These are phyloP conservation scores for Rutstroemia sp. DNA, from an alignment of 2,329 filamentous ascomycete genomes.

Conservation along the genomic window DNA sequence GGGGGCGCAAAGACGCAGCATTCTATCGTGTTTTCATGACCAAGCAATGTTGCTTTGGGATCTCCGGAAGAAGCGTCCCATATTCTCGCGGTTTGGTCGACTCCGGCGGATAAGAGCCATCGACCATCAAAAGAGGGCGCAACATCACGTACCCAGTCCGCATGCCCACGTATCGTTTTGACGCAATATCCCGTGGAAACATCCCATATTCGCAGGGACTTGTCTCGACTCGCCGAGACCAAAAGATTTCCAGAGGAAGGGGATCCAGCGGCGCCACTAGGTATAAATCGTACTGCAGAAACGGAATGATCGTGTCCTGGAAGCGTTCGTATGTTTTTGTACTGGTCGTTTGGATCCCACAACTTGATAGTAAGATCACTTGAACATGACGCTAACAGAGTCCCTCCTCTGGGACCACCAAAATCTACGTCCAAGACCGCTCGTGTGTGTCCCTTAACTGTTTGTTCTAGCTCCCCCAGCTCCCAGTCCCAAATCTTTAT, in stretches of 20 bases:
- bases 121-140: conserved; percentile 74
- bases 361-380: conserved; percentile 90
- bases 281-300: conserved; percentile 81
- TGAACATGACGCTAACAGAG: conserved; percentile 61
- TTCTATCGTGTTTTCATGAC: conserved; percentile 80
- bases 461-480: conserved; percentile 80
- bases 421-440: conserved; percentile 85
- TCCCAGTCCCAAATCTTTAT: conserved; percentile 99
- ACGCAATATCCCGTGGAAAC: conserved; percentile 88
- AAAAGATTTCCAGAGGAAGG: conserved; percentile 78
- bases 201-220: conserved; percentile 83
- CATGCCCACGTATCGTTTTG: conserved; percentile 79
- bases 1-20: conserved; percentile 83
- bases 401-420: conserved; percentile 74
- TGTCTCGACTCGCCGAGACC: conserved; percentile 79
- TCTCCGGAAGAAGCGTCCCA: conserved; percentile 77
- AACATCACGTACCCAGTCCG: conserved; percentile 87
- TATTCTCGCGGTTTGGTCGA: conserved; percentile 72
- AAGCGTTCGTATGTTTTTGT: conserved; percentile 89
- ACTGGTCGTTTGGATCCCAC: conserved; percentile 87
- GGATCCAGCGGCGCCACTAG: conserved; percentile 69
- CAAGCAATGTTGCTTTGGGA: conserved; percentile 70
- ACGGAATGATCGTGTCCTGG: conserved; percentile 91
- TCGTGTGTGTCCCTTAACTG: conserved; percentile 87
- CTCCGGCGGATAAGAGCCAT: conserved; percentile 74